Conservation (phyloP, 352 stramenopile species). For the Phytopythium litorale region DNA sequence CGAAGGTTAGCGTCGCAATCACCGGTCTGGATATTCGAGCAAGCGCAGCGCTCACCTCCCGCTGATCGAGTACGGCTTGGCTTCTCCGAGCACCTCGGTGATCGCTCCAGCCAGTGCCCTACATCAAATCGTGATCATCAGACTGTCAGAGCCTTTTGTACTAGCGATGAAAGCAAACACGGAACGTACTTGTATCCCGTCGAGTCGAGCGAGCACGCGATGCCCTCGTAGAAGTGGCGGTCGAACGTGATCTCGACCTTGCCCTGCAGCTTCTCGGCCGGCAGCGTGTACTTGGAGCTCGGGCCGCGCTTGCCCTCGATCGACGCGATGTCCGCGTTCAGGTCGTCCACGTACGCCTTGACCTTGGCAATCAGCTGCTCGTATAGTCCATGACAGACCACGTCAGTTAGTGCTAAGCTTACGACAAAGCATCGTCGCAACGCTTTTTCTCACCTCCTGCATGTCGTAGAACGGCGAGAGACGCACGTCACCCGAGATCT, state of each 20-base stretch:
- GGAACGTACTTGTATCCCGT: slow-evolving; percentile 71
- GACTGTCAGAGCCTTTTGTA: neutral
- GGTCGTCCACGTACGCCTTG: slow-evolving; percentile 76
- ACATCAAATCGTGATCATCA: neutral
- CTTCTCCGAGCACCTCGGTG: slow-evolving; percentile 62
- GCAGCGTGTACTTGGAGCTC: slow-evolving; percentile 90
- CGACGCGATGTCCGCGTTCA: slow-evolving; percentile 83
- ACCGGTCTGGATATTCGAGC: neutral
- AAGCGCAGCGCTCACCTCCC: slow-evolving; percentile 43
- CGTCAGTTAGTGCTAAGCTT: neutral
- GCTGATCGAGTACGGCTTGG: slow-evolving; percentile 91
- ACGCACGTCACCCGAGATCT: slow-evolving; percentile 89
- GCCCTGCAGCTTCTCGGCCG: slow-evolving; percentile 67
- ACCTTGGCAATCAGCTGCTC: slow-evolving; percentile 69
- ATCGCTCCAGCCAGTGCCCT: slow-evolving; percentile 77
- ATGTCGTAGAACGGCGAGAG: slow-evolving; percentile 92
- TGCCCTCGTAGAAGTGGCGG: slow-evolving; percentile 81
- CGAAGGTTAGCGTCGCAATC: neutral
- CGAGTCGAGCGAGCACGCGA: slow-evolving; percentile 91
- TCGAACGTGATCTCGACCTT: slow-evolving; percentile 89
- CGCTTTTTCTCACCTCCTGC: slow-evolving; percentile 44
- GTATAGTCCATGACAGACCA: neutral
- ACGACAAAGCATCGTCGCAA: too few relatives aligned
- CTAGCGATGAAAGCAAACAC: too few relatives aligned
- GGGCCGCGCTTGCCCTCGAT: slow-evolving; percentile 82